A percentile compares a stretch with the other conserved stretches of the same genome.
Evolutionary conservation across 228 moss, liverwort and hornwort genomes (phyloP).

Genomic region (Sphagnum fallax): DNA sequence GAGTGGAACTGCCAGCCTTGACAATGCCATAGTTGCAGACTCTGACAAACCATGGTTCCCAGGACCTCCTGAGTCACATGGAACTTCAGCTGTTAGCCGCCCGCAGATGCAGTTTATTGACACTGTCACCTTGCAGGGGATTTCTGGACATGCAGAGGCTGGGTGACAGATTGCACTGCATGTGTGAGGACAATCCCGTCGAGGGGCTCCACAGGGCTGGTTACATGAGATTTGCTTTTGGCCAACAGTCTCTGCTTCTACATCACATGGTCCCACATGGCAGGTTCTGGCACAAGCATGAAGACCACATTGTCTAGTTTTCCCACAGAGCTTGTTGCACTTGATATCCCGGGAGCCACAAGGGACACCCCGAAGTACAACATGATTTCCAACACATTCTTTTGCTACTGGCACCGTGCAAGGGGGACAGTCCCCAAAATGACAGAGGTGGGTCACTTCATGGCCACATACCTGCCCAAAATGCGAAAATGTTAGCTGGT

Average conservation of each 20-base stretch:
- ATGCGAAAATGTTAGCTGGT: not conserved
- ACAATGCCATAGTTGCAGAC: conserved; percentile 54
- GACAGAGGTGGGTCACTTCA: conserved; percentile 82
- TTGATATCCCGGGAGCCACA: conserved; percentile 91
- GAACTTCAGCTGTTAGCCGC: conserved; percentile 72
- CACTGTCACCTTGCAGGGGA: conserved; percentile 73
- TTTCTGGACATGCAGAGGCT: conserved; percentile 70
- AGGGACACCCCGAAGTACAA: conserved; percentile 74
- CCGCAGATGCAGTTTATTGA: conserved; percentile 76
- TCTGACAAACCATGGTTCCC: conserved; percentile 33
- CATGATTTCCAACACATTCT: conserved; percentile 92
- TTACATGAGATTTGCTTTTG: conserved; percentile 56
- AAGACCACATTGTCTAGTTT: conserved; percentile 81
- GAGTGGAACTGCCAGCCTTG: conserved; percentile 64
- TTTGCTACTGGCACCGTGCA: conserved; percentile 86
- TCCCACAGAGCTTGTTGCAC: conserved; percentile 93
- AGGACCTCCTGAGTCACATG: conserved; percentile 78
- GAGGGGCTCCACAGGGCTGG: conserved; percentile 92
- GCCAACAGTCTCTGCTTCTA: conserved; percentile 26
- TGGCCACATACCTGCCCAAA: conserved; percentile 66
- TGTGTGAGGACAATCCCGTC: conserved; percentile 85
- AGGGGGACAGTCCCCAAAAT: conserved; percentile 97
- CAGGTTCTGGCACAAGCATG: conserved; percentile 92
- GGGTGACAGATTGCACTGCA: conserved; percentile 80
- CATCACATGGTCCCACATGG: conserved; percentile 76